These are phyloP conservation scores for Gracilariopsis chorda DNA, from an alignment of 23 red algal species.

Conservation along the genomic window DNA sequence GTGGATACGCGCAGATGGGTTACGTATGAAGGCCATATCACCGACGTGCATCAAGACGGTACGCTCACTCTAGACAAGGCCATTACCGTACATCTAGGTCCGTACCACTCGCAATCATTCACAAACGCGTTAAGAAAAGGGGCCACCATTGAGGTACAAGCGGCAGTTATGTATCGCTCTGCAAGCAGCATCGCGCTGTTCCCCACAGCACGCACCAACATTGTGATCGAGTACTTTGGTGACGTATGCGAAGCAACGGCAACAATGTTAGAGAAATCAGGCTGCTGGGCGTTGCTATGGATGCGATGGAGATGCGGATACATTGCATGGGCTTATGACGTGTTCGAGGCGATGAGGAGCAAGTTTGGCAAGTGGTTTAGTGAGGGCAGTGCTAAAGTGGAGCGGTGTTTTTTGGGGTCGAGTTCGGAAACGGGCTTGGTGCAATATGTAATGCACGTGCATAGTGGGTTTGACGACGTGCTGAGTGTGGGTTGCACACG, in stretches of 20 bases:
- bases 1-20: not conserved
- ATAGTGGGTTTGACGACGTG: not conserved
- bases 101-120: not conserved
- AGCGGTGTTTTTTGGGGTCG: not conserved
- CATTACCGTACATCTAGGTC: not conserved
- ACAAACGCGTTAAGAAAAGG: not conserved
- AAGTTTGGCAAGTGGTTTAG: not conserved
- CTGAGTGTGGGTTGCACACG: not conserved
- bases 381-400: not conserved
- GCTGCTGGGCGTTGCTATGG: conserved; percentile 6
- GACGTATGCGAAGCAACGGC: not conserved
- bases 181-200: not conserved
- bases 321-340: not conserved
- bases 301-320: not conserved
- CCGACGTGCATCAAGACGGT: not conserved
- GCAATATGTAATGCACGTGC: conserved; percentile 7
- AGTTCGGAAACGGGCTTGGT: not conserved
- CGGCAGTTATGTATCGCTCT: not conserved
- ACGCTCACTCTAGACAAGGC: not conserved
- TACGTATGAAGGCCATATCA: not conserved
- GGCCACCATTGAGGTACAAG: not conserved
- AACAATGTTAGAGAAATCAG: not conserved
- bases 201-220: not conserved
- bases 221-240: conserved; percentile 1
- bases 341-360: not conserved